Evolutionary conservation across 2,329 filamentous ascomycete genomes (phyloP), one percentile per base, ranked within the genome.

Genomic region (Penicillium nordicum): DNA sequence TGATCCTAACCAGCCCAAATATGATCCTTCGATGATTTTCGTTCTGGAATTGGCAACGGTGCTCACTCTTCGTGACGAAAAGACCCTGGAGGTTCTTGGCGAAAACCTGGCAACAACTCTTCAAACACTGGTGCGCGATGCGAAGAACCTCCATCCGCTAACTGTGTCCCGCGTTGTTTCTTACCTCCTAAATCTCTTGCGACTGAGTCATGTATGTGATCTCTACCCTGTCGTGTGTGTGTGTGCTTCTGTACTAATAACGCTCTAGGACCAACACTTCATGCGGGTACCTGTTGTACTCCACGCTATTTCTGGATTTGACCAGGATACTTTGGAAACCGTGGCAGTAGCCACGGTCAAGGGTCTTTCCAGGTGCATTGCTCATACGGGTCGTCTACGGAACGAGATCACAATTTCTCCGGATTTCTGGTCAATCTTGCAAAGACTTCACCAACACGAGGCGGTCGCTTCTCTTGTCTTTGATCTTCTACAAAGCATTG

Each of bases 401-500:
- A 96, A 90, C 64, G 93, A 97, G 75, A 89, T 97, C 64, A 95
- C 96, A 75, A 93, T 90, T 14, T 97, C 93, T 18, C 94, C 94
- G 0, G 94, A 99, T 69, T 97, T 99, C 73, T 99, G 94, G 94
- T 88, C 88, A 5, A 89, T 97, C 14, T 79, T 99, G 50, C 87
- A 91, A 59, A 84, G 86, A 32, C 78, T 99, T 18, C 86, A 90
- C 45, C 79, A 81, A 25, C 83, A 88, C 59, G 77, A 84, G 3
- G 87, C 90, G 51, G 87, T 88, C 27, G 89, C 91, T 2, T 81
- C 87, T 0, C 81, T 87, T 16, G 92, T 96, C 0, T 97, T 97
- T 71, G 85, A 88, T 53, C 89, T 97, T n/a, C 80, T 97, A 0
- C 88, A 94, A 68, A 86, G 84, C 53, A 86, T 92, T 27, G 85